Percentiles rank a stretch among this genome's conserved stretches.
These are phyloP conservation scores for Stipa capillata DNA, from an alignment of 176 grass and related monocot genomes.

Conservation along the genomic window DNA sequence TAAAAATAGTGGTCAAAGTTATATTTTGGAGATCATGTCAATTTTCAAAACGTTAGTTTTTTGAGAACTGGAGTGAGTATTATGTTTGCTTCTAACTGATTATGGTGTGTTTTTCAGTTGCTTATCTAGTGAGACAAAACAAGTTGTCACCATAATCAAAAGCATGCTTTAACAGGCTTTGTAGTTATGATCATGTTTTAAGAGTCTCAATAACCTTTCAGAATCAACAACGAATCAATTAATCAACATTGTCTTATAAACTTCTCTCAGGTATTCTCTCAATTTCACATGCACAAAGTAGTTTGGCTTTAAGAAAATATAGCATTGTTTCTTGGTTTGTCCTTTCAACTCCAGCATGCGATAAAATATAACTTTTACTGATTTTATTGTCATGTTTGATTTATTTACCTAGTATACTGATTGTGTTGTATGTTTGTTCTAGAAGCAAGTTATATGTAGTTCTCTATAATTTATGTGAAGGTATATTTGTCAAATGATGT, in stretches of 20 bases:
- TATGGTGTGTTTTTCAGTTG: slow-evolving; percentile 47
- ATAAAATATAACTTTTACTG: not conserved
- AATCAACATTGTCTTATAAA: slow-evolving; percentile 53
- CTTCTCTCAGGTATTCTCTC: slow-evolving; percentile 61
- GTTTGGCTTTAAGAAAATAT: not conserved
- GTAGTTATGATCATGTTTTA: slow-evolving; percentile 55
- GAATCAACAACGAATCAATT: slow-evolving; percentile 31
- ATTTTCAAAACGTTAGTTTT: no score
- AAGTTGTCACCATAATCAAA: slow-evolving; percentile 68
- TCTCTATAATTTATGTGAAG: no score
- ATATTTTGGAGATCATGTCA: no score
- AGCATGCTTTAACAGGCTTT: slow-evolving; percentile 79
- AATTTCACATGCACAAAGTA: not conserved
- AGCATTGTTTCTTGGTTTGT: not conserved
- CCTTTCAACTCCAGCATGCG: not conserved
- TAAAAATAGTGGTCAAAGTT: no score
- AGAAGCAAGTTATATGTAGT: not conserved
- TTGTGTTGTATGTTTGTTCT: not conserved
- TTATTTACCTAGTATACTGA: not conserved
- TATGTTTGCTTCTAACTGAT: not conserved
- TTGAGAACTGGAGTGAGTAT: no score
- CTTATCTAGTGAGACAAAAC: slow-evolving; percentile 70
- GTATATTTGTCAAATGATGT: no score
- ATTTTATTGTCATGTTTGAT: not conserved
- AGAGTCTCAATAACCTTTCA: slow-evolving; percentile 28